phyloP scores from a whole-genome alignment of 176 grass and related monocot genomes.

The Rhynchospora pubera region DNA sequence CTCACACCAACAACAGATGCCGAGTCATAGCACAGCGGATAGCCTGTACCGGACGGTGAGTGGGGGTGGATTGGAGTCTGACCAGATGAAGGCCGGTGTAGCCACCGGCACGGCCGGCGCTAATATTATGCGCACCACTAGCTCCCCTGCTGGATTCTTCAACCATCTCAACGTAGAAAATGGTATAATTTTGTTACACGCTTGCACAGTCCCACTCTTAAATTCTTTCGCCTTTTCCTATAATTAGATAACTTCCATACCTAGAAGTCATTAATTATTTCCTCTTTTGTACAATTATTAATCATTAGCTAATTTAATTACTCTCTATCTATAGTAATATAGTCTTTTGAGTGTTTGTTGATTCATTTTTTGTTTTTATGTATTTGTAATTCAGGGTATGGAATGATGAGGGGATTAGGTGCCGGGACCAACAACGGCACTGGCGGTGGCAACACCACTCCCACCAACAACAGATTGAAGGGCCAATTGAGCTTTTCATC shows the following conservation, averaged over 20 bases:
- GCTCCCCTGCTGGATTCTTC: constrained; percentile 82
- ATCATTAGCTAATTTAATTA: constrained; percentile 5
- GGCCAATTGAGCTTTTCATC: constrained; percentile 91
- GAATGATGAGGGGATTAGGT: constrained; percentile 64
- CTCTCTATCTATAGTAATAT: neutral
- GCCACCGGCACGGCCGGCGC: neutral
- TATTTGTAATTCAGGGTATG: constrained; percentile 43
- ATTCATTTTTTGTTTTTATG: neutral
- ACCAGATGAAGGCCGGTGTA: constrained; percentile 21
- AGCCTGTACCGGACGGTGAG: constrained; percentile 57
- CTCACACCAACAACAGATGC: constrained; percentile 42
- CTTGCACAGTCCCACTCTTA: constrained; percentile 22
- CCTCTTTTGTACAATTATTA: constrained; percentile 39
- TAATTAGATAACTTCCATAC: constrained; percentile 42
- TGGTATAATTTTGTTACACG: constrained; percentile 33
- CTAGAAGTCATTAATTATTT: constrained; percentile 33
- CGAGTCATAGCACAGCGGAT: constrained; percentile 28
- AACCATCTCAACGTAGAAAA: constrained; percentile 69
- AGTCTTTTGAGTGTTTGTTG: neutral
- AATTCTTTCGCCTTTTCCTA: constrained; percentile 2
- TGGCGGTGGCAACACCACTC: constrained; percentile 15
- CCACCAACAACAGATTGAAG: constrained; percentile 36
- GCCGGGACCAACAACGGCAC: constrained; percentile 28
- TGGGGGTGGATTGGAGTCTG: constrained; percentile 37
- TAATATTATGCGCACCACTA: constrained; percentile 70